Evolutionary conservation across 208 protist genomes (phyloP).

Genomic region (Crithidia brevicula): DNA sequence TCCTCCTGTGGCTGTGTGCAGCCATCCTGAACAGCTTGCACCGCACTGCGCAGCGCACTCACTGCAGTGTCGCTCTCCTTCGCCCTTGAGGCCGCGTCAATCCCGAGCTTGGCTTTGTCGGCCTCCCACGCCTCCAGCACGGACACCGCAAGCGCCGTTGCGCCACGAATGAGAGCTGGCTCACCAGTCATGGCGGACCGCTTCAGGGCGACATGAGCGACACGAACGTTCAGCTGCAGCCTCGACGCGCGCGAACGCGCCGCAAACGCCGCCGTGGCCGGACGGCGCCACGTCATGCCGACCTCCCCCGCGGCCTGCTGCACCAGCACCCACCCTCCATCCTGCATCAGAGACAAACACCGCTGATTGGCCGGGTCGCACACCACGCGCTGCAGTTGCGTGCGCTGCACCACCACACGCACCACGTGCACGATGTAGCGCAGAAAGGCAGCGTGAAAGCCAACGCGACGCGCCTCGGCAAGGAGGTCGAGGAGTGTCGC

Average conservation of each 20-base stretch:
- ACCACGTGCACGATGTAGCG: constrained; percentile 17
- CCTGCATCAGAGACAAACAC: neutral
- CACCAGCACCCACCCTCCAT: constrained; percentile 16
- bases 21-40: neutral
- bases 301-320: constrained; percentile 27
- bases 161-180: constrained; percentile 19
- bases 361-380: constrained; percentile 12
- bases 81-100: constrained; percentile 4
- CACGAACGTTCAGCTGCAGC: constrained; percentile 14
- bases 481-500: constrained; percentile 18
- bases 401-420: constrained; percentile 23
- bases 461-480: constrained; percentile 1
- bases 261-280: neutral
- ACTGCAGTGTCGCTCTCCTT: constrained; percentile 3
- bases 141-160: constrained; percentile 13
- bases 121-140: constrained; percentile 22
- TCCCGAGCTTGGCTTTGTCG: neutral
- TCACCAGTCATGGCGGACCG: constrained; percentile 16
- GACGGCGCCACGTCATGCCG: constrained; percentile 24
- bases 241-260: neutral
- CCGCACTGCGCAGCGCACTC: constrained; percentile 19
- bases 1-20: constrained; percentile 9
- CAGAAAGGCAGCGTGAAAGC: constrained; percentile 5
- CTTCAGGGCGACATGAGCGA: constrained; percentile 14
- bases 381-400: constrained; percentile 26